phyloP scores from a whole-genome alignment of 257 asterid species.

The Solanum pimpinellifolium region DNA sequence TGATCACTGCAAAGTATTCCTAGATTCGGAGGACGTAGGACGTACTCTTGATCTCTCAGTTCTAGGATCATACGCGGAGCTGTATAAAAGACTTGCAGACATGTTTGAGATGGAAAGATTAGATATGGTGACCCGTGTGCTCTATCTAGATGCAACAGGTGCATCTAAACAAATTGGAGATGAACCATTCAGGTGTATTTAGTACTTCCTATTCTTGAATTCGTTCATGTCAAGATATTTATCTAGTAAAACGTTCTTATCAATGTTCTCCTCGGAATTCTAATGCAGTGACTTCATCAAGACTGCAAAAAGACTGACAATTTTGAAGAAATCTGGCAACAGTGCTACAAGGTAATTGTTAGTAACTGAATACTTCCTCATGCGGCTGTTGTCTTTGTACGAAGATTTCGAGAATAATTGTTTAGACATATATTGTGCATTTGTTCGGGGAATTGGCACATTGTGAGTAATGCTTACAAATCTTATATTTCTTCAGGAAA shows the following conservation, averaged over 20 bases:
- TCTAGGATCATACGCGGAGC: constrained; percentile 74
- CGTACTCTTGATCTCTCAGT: constrained; percentile 65
- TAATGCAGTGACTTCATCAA: constrained; percentile 55
- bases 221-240: background rate
- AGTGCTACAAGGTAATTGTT: constrained; percentile 38
- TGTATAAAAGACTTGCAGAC: constrained; percentile 42
- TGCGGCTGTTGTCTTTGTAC: background rate
- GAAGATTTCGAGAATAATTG: background rate
- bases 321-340: constrained; percentile 36
- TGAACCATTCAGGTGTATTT: constrained; percentile 62
- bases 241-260: background rate
- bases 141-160: constrained; percentile 56
- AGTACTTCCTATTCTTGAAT: background rate
- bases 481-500: constrained; percentile 42
- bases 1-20: constrained; percentile 81
- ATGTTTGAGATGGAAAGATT: constrained; percentile 62
- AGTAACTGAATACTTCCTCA: background rate
- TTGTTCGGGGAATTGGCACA: background rate
- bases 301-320: constrained; percentile 67
- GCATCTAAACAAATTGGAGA: constrained; percentile 57
- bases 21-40: constrained; percentile 80
- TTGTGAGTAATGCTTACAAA: background rate
- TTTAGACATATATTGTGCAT: background rate
- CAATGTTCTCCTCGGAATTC: background rate
- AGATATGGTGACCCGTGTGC: constrained; percentile 40